These are phyloP conservation scores for Camellia japonica DNA, from an alignment of 148 eudicot genomes.

Conservation along the genomic window DNA sequence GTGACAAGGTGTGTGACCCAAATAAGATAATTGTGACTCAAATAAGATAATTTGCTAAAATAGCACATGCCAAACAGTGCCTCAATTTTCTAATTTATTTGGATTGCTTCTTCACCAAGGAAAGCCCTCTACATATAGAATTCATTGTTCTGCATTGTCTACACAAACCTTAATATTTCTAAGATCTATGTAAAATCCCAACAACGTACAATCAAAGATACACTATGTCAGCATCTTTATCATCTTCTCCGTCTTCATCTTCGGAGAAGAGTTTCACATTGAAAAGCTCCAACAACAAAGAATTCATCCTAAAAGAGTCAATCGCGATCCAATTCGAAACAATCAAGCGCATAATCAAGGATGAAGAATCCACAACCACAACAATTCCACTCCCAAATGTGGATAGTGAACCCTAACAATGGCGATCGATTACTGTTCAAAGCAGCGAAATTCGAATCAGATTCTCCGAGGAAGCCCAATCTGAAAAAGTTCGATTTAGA, in stretches of 20 bases:
- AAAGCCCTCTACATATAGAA: too few relatives aligned
- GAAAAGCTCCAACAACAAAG: conserved; percentile 8
- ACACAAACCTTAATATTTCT: too few relatives aligned
- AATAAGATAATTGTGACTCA: too few relatives aligned
- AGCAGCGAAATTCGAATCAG: not conserved
- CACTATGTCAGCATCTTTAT: too few relatives aligned
- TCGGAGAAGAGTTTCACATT: not conserved
- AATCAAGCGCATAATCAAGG: conserved; percentile 16
- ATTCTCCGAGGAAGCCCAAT: not conserved
- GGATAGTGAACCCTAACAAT: not conserved
- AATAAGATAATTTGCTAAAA: too few relatives aligned
- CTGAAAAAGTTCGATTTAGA: not conserved
- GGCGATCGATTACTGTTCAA: conserved; percentile 12
- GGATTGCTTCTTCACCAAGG: too few relatives aligned
- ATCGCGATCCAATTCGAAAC: not conserved
- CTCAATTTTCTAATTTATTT: too few relatives aligned
- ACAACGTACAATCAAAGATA: too few relatives aligned
- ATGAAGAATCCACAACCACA: not conserved
- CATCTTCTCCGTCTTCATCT: not conserved
- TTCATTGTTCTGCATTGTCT: too few relatives aligned
- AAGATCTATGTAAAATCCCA: too few relatives aligned
- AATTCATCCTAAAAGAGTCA: not conserved
- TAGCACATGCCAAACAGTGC: too few relatives aligned
- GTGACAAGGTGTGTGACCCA: too few relatives aligned
- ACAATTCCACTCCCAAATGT: conserved; percentile 18